phyloP scores from a whole-genome alignment of 148 eudicot genomes.

The Rhododendron simsii region DNA sequence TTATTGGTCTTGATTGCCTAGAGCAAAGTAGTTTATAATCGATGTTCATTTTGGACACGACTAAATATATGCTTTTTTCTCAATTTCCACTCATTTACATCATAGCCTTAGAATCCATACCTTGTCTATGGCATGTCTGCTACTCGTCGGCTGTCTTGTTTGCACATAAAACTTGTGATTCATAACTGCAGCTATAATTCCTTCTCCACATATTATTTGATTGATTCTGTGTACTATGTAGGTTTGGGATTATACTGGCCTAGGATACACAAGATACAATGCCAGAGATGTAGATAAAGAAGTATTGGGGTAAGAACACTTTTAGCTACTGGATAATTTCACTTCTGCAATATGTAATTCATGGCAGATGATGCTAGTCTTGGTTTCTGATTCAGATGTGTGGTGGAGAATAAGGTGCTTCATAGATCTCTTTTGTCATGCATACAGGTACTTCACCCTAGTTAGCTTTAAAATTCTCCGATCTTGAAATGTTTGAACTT shows the following conservation, averaged over 20 bases:
- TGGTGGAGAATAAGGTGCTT: conserved; percentile 96
- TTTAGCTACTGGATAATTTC: not conserved
- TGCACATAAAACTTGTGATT: not conserved
- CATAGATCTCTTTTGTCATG: conserved; percentile 65
- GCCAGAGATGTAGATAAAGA: conserved; percentile 85
- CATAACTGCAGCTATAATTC: not conserved
- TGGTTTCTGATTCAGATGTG: conserved; percentile 55
- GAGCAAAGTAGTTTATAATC: not conserved
- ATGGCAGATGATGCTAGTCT: conserved; percentile 19
- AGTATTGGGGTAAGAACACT: conserved; percentile 73
- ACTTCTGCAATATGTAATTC: not conserved
- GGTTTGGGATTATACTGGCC: conserved; percentile 99
- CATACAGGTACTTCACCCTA: conserved; percentile 50
- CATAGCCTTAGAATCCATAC: not conserved
- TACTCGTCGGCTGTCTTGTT: not conserved
- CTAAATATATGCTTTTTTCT: not conserved
- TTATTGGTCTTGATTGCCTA: not conserved
- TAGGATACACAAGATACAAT: conserved; percentile 88
- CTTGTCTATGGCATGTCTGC: not conserved
- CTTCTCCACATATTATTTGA: not conserved
- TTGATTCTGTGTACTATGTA: conserved; percentile 30
- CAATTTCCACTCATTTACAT: not conserved
- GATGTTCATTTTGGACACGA: not conserved
- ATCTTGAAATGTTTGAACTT: not conserved
- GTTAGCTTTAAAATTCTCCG: not conserved